Conservation (phyloP, 225 moss, liverwort and hornwort species). For the Physcomitrellopsis africana region DNA sequence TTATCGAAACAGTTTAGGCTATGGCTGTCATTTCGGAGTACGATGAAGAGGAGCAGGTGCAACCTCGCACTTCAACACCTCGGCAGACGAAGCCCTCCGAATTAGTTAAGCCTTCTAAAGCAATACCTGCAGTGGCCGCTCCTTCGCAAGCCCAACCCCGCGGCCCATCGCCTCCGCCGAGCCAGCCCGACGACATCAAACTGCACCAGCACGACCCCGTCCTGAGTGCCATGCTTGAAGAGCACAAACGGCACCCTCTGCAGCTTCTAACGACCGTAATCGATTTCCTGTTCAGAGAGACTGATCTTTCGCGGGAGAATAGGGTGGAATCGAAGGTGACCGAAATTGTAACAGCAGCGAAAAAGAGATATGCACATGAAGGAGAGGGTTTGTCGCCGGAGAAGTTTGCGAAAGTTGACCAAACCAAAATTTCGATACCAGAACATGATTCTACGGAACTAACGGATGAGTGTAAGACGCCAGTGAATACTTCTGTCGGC, state of each 20-base stretch:
- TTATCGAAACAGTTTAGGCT: not conserved
- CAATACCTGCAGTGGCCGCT: conserved; percentile 15
- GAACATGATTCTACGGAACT: not conserved
- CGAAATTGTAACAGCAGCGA: conserved; percentile 46
- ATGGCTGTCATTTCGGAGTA: conserved; percentile 99
- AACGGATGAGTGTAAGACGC: not conserved
- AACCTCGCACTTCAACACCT: conserved; percentile 29
- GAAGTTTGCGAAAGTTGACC: conserved; percentile 45
- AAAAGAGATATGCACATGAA: conserved; percentile 39
- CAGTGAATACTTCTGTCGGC: not conserved
- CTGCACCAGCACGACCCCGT: conserved; percentile 48
- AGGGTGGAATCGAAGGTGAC: conserved; percentile 43
- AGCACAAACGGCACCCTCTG: conserved; percentile 61
- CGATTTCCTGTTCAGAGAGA: conserved; percentile 62
- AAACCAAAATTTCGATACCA: conserved; percentile 3
- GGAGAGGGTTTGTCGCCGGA: conserved; percentile 40
- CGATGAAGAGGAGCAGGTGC: conserved; percentile 59
- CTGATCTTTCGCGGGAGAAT: conserved; percentile 47
- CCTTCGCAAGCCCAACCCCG: conserved; percentile 28
- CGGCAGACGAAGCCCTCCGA: conserved; percentile 28
- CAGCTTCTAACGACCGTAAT: conserved; percentile 59
- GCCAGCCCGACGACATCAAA: conserved; percentile 28
- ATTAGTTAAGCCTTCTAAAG: conserved; percentile 24
- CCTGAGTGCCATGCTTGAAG: conserved; percentile 60
- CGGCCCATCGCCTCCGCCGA: conserved; percentile 7